A percentile compares a stretch with the other conserved stretches of the same genome.
phyloP scores from a whole-genome alignment of 352 stramenopile species.

The Pythium biforme region DNA sequence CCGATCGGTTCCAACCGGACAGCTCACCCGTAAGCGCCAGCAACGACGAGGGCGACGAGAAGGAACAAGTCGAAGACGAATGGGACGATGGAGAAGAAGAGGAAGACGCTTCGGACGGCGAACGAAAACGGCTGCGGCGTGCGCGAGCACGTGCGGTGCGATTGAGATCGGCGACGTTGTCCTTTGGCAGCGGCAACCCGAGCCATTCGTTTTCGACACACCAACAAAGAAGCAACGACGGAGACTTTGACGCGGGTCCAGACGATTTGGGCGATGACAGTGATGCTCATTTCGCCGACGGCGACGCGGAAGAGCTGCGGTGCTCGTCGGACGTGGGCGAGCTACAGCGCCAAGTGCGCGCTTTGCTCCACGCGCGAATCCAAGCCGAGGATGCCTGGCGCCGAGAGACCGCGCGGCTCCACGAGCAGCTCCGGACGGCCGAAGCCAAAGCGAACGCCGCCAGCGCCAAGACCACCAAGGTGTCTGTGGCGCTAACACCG shows the following conservation, averaged over 20 bases:
- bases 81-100: constrained; percentile 1
- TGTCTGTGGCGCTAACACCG: not conserved
- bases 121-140: constrained; percentile 10
- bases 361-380: constrained; percentile 5
- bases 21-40: not conserved
- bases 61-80: not conserved
- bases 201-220: not conserved
- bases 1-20: not conserved
- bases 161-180: not conserved
- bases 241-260: not conserved
- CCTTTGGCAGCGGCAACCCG: not conserved
- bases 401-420: constrained; percentile 30
- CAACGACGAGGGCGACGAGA: not conserved
- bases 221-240: not conserved
- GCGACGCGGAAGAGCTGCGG: not conserved
- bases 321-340: constrained; percentile 5
- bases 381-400: constrained; percentile 28
- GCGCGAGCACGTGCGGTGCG: constrained; percentile 9
- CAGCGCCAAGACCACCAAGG: not conserved
- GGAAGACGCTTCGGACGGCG: constrained; percentile 13
- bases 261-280: constrained; percentile 3
- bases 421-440: constrained; percentile 7
- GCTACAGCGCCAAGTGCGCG: constrained; percentile 12
- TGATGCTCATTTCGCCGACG: not conserved
- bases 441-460: not conserved